Evolutionary conservation across 768 basidiomycete species (phyloP), one percentile per base, ranked within the genome.

Genomic region (Lentinula edodes): DNA sequence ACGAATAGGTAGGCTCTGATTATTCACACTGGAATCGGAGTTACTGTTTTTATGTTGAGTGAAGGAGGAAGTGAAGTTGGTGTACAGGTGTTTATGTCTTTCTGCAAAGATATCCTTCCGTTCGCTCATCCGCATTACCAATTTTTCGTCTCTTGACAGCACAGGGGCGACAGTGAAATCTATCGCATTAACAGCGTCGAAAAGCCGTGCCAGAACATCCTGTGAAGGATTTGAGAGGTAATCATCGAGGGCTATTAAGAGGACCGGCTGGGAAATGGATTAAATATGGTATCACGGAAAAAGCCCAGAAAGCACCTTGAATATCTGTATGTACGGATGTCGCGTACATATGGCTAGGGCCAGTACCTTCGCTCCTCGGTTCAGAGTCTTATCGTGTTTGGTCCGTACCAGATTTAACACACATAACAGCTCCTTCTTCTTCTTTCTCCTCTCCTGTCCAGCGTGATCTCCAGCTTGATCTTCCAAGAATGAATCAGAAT

Each of bases 171-270:
- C 81, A n/a, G 87, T 82, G 18, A 93, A 78, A 68, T 96, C 86
- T 83, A 98, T 93, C 6, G 90, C 86, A 71, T 98, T 98, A 64
- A 98, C 88, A 5, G 95, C 87, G 66, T 96, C 92, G 71, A 94
- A 98, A 3, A 99, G 81, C 2, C 91, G 87, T 2, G 90, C 86
- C 13, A 99, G 86, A 67, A 93, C 91, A 65, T 93, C 91, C 70
- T 95, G 87, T 0, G 93, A 94, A 0, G 95, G 95, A 64, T 89
- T 82, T 28, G 83, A 78, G 72, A 95, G 94, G 75, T 98, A 99
- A 73, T 98, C 94, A 70, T 98, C 94, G 51, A 99, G 82, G 5
- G 96, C 95, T 69, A 98, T 88, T 2, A 97, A 78, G 9, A 99
- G 85, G 55, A 98, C 85, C 15, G 95, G 95, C 95, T 97, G 68